Conservation (phyloP, 805 yeast species). For the Scheffersomyces spartinae region DNA sequence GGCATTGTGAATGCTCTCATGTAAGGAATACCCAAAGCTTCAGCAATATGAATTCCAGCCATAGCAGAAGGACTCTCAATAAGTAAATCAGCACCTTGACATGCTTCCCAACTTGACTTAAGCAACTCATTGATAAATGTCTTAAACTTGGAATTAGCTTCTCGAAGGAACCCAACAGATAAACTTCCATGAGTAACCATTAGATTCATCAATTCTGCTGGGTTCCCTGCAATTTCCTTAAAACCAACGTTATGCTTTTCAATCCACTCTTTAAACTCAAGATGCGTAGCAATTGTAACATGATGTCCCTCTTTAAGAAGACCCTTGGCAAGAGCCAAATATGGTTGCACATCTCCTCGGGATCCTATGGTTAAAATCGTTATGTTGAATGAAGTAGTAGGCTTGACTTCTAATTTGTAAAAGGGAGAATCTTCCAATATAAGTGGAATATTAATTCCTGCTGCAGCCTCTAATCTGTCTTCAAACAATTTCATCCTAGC, state of each 20-base stretch:
- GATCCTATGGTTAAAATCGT: slow-evolving; percentile 84
- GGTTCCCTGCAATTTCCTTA: slow-evolving; percentile 79
- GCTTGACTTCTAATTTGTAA: slow-evolving; percentile 37
- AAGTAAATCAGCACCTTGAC: slow-evolving; percentile 69
- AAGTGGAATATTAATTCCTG: slow-evolving; percentile 58
- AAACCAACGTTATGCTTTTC: slow-evolving; percentile 55
- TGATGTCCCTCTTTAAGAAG: slow-evolving; percentile 70
- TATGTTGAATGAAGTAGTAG: slow-evolving; percentile 44
- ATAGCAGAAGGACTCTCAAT: slow-evolving; percentile 95
- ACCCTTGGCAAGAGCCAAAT: slow-evolving; percentile 79
- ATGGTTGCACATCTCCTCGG: slow-evolving; percentile 95
- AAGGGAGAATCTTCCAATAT: slow-evolving; percentile 57
- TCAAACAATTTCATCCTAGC: slow-evolving; percentile 61
- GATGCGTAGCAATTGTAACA: slow-evolving; percentile 78
- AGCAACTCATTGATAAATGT: slow-evolving; percentile 76
- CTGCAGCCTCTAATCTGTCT: slow-evolving; percentile 45
- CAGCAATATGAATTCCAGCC: slow-evolving; percentile 94
- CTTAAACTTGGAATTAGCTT: slow-evolving; percentile 69
- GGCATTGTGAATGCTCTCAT: slow-evolving; percentile 97
- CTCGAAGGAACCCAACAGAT: slow-evolving; percentile 71
- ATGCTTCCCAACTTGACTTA: slow-evolving; percentile 72
- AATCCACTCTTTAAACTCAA: slow-evolving; percentile 72
- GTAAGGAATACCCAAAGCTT: slow-evolving; percentile 80
- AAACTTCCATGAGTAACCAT: slow-evolving; percentile 89
- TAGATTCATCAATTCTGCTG: slow-evolving; percentile 80